Percentiles rank a stretch among this genome's conserved stretches.
Evolutionary conservation across 2,329 filamentous ascomycete genomes (phyloP).

Genomic region (Pseudogymnoascus sp.): DNA sequence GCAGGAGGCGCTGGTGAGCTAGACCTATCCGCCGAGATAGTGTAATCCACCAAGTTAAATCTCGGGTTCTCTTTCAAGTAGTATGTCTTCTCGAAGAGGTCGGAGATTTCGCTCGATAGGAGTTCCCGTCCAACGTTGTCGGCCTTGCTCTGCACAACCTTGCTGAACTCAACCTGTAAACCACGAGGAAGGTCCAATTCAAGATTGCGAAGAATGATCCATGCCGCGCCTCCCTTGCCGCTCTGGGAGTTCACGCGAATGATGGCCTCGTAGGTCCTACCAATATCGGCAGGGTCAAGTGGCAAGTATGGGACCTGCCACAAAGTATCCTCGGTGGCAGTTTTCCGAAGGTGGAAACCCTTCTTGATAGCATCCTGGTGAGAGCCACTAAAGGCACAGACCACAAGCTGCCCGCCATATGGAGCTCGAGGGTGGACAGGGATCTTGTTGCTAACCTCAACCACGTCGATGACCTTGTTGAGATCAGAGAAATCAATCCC

Average conservation of each 20-base stretch:
- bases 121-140: slow-evolving; percentile 79
- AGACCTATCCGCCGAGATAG: slow-evolving; percentile 76
- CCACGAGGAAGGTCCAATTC: slow-evolving; percentile 88
- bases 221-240: slow-evolving; percentile 89
- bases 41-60: slow-evolving; percentile 85
- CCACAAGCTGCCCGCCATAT: slow-evolving; percentile 85
- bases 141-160: slow-evolving; percentile 72
- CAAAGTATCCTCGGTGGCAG: slow-evolving; percentile 50
- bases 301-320: slow-evolving; percentile 92
- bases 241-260: slow-evolving; percentile 96
- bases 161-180: slow-evolving; percentile 84
- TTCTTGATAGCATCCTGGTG: slow-evolving; percentile 98
- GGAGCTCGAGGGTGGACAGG: slow-evolving; percentile 83
- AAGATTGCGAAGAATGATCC: slow-evolving; percentile 83
- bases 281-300: slow-evolving; percentile 86
- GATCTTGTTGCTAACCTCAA: slow-evolving; percentile 91
- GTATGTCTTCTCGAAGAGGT: slow-evolving; percentile 83
- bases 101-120: slow-evolving; percentile 71
- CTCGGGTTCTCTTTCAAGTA: slow-evolving; percentile 75
- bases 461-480: slow-evolving; percentile 73
- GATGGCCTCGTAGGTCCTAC: slow-evolving; percentile 93
- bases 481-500: slow-evolving; percentile 89
- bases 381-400: slow-evolving; percentile 82
- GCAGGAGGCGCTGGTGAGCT: slow-evolving; percentile 60
- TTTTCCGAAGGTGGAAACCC: slow-evolving; percentile 65